These are phyloP conservation scores for Triticum turgidum DNA, from an alignment of 176 grass and related monocot genomes.

Conservation along the genomic window DNA sequence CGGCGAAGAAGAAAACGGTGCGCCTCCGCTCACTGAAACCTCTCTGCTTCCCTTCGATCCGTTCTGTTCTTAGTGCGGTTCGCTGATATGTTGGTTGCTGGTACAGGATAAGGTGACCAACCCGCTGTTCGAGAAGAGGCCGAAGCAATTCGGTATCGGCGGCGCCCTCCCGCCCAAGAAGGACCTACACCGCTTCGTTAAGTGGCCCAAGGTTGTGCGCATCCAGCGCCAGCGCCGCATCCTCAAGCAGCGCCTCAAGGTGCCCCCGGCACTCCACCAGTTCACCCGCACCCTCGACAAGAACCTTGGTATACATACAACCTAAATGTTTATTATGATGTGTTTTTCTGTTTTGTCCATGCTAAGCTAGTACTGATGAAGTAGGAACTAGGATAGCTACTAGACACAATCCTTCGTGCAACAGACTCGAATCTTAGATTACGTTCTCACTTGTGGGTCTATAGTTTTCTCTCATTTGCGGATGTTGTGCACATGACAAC, in stretches of 20 bases:
- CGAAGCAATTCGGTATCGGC: constrained; percentile 92
- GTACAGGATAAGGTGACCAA: constrained; percentile 71
- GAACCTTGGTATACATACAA: constrained; percentile 64
- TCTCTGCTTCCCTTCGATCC: neutral
- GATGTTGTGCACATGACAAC: neutral
- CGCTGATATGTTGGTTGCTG: neutral
- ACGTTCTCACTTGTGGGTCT: neutral
- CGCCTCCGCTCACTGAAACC: neutral
- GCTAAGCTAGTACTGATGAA: neutral
- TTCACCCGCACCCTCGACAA: constrained; percentile 94
- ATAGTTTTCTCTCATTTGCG: neutral
- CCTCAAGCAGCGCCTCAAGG: constrained; percentile 94
- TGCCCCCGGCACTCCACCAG: constrained; percentile 82
- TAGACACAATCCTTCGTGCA: neutral
- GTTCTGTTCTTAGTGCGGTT: neutral
- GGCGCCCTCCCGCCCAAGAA: constrained; percentile 84
- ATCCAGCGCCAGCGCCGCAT: constrained; percentile 90
- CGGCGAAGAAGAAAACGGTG: constrained; percentile 40
- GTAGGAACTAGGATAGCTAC: neutral
- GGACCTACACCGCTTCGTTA: constrained; percentile 77
- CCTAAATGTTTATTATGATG: neutral
- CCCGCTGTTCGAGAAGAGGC: constrained; percentile 88
- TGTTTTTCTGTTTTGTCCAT: neutral
- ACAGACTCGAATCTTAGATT: neutral
- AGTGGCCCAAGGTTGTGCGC: constrained; percentile 91